These are phyloP conservation scores for Lactuca saligna DNA, from an alignment of 129 eudicot genomes.

Conservation along the genomic window DNA sequence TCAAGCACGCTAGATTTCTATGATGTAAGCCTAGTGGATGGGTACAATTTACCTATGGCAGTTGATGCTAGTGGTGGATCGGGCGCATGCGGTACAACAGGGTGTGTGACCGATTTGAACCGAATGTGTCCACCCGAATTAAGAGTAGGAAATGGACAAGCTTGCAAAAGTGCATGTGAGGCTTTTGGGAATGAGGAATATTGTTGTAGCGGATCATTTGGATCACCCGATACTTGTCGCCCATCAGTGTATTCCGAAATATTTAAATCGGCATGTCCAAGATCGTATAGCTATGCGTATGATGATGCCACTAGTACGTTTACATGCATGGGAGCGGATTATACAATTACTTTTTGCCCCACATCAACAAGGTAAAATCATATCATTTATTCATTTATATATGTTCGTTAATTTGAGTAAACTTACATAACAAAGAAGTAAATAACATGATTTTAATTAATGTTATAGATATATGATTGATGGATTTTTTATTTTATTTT, in stretches of 20 bases:
- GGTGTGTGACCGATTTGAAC: constrained; percentile 62
- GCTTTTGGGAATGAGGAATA: constrained; percentile 68
- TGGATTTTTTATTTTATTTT: not conserved
- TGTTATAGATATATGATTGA: not conserved
- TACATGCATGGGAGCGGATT: constrained; percentile 73
- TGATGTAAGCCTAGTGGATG: constrained; percentile 80
- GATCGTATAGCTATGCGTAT: constrained; percentile 74
- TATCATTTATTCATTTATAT: not conserved
- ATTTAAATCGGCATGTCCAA: constrained; percentile 75
- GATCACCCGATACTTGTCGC: constrained; percentile 52
- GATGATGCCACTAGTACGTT: constrained; percentile 84
- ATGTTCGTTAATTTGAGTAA: not conserved
- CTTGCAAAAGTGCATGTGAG: constrained; percentile 75
- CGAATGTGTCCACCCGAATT: constrained; percentile 63
- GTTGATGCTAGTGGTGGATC: constrained; percentile 54
- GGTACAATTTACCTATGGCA: constrained; percentile 60
- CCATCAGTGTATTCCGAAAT: constrained; percentile 66
- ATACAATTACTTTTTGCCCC: constrained; percentile 71
- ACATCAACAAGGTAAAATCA: constrained; percentile 53
- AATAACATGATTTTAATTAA: not conserved
- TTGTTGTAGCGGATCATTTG: constrained; percentile 72
- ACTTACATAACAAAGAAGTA: not conserved
- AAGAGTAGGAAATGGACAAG: constrained; percentile 51
- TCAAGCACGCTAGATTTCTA: constrained; percentile 54
- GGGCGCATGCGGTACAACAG: constrained; percentile 58